Evolutionary conservation across 305 asterid species (phyloP).

Genomic region (Nicotiana rustica): DNA sequence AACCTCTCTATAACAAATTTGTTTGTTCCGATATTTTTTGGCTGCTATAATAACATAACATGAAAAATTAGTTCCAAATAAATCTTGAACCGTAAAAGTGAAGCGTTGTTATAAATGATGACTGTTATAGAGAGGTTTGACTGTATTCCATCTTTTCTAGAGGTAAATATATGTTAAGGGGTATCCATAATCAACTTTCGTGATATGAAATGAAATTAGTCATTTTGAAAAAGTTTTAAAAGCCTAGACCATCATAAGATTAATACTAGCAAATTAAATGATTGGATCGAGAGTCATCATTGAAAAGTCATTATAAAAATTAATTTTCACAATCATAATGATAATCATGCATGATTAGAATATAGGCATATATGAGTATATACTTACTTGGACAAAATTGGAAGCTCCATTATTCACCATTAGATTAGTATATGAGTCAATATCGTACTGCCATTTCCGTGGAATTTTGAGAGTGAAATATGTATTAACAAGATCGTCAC

Average conservation of each 20-base stretch:
- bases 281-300: background rate
- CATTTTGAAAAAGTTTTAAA: background rate
- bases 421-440: conserved; percentile 65
- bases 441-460: conserved; percentile 47
- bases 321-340: background rate
- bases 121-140: no score
- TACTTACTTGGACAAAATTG: conserved; percentile 59
- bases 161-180: no score
- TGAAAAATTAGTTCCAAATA: no score
- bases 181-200: no score
- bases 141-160: no score
- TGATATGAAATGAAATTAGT: background rate
- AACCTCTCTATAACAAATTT: no score
- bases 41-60: no score
- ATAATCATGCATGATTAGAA: background rate
- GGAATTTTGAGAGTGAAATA: conserved; percentile 59
- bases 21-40: no score
- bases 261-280: background rate
- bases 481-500: conserved; percentile 81
- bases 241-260: background rate
- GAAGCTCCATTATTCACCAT: conserved; percentile 60
- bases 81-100: no score
- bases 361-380: background rate
- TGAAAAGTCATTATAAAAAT: background rate
- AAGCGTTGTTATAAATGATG: no score